Evolutionary conservation across 257 asterid genomes (phyloP).

Genomic region (Penstemon barbatus): DNA sequence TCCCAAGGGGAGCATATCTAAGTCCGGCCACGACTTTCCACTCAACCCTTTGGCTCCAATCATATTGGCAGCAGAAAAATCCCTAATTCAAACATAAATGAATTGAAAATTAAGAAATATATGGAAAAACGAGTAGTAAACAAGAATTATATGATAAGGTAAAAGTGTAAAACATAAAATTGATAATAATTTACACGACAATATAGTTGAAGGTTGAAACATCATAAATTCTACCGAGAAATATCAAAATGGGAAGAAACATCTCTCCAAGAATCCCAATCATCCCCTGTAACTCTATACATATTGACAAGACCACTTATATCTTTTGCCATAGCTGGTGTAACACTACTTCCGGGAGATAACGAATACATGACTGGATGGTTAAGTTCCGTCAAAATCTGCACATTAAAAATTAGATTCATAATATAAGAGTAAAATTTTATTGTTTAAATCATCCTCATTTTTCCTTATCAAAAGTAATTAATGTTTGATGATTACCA

Average conservation of each 20-base stretch:
- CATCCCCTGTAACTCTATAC: conserved; percentile 95
- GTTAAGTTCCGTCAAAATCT: conserved; percentile 59
- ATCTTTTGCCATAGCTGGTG: conserved; percentile 74
- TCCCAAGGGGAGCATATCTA: conserved; percentile 96
- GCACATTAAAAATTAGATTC: conserved; percentile 30
- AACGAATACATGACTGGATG: conserved; percentile 71
- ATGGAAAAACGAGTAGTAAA: neutral
- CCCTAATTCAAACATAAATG: conserved; percentile 42
- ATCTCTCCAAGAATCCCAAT: conserved; percentile 95
- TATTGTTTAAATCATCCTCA: conserved; percentile 4
- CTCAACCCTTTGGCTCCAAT: conserved; percentile 71
- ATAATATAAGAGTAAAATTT: neutral
- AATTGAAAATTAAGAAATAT: neutral
- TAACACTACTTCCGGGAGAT: conserved; percentile 82
- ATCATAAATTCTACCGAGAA: conserved; percentile 50
- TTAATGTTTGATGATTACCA: conserved; percentile 3
- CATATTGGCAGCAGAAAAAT: conserved; percentile 72
- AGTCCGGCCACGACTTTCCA: conserved; percentile 98
- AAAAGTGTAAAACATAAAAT: conserved; percentile 1
- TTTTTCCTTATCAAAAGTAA: neutral
- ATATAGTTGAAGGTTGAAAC: neutral
- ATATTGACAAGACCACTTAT: conserved; percentile 75
- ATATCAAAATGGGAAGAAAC: conserved; percentile 74
- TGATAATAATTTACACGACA: neutral
- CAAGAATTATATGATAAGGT: conserved; percentile 17